Evolutionary conservation across 805 yeast species (phyloP), one percentile per base, ranked within the genome.

Genomic region (Candida broadrunensis): DNA sequence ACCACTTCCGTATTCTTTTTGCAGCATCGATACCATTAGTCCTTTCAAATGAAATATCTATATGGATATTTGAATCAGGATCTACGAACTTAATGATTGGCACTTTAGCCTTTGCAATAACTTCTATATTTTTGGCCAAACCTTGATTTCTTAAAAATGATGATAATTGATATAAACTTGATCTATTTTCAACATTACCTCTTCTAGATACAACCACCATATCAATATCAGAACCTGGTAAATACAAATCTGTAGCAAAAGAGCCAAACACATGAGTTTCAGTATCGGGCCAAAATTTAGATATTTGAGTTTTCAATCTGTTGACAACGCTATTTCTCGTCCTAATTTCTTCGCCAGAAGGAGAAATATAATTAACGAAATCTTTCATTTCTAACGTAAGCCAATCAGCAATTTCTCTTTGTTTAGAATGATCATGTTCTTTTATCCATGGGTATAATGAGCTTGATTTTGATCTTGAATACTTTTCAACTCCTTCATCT

Each of bases 161-260:
- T 2, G 96, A 81, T 9, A 91, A 67, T 51, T 81, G 82, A 57
- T 83, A 89, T 35, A 91, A 63, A 18, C 78, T 67, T n/a, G 80
- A 72, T 55, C 87, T 77, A 43, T 74, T 77, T 51, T 78, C 88
- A 50, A 77, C 73, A 46, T 72, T 76, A 2, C 83, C 81, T 12
- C 67, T 63, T 14, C 72, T 63, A 17, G 95, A 84, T 3, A 83
- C 70, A 18, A 91, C 77, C 34, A 90, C 97, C 81, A 93, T 83
- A 61, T 91, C 99, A 24, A 91, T 88, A 70, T 91, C 99, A 0
- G 97, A 88, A 2, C 96, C 96, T 0, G 98, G 98, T 14, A 91
- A 70, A 56, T 89, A 91, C 45, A 91, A 67, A 56, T 90, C 97
- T 0, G 97, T 90, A 0, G 98, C 96, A 60, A 79, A 86, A 0